phyloP scores from a whole-genome alignment of 257 asterid species.

The Capsicum chinense region DNA sequence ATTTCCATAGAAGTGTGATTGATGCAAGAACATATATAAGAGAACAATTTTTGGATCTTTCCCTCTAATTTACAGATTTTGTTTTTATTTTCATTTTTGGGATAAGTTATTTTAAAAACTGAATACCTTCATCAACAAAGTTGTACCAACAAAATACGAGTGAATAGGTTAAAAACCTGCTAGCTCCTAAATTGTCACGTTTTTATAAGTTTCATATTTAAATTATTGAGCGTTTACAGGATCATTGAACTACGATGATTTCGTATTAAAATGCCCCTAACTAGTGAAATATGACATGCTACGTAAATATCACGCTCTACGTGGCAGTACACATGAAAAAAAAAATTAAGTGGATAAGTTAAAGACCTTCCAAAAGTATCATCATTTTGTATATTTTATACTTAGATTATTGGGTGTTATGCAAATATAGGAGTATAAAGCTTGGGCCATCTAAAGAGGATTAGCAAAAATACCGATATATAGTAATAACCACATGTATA shows the following conservation, averaged over 20 bases:
- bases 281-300: no score
- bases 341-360: no score
- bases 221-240: no score
- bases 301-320: no score
- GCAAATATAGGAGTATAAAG: no score
- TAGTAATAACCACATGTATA: not conserved
- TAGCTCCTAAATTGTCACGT: not conserved
- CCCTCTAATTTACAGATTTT: not conserved
- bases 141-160: not conserved
- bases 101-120: not conserved
- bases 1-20: slow-evolving; percentile 18
- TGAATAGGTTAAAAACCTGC: not conserved
- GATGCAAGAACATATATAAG: slow-evolving; percentile 7
- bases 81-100: not conserved
- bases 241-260: no score
- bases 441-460: no score
- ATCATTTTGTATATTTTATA: not conserved
- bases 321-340: no score
- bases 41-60: slow-evolving; percentile 25
- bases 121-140: not conserved
- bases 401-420: not conserved
- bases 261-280: no score
- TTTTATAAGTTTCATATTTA: no score
- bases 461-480: not conserved
- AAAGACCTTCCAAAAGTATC: no score